Percentiles rank a stretch among this genome's conserved stretches.
Evolutionary conservation across 2,329 filamentous ascomycete species (phyloP).

Genomic region (Cordyceps tenuipes): DNA sequence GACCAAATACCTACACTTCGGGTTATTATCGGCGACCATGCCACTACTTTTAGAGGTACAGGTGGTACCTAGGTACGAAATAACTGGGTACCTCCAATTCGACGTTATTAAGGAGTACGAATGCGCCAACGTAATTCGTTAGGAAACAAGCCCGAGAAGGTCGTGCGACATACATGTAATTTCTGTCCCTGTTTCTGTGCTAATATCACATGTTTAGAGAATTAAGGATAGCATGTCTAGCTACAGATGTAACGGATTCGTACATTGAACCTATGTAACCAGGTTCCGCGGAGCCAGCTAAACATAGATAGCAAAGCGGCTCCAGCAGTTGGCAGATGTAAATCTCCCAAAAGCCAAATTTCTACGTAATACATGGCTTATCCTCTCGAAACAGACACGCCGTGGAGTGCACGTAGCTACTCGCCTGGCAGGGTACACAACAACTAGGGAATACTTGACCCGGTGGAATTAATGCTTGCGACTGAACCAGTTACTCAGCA

Average conservation of each 20-base stretch:
- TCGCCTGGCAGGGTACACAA: not conserved
- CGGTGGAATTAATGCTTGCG: not conserved
- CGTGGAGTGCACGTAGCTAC: not conserved
- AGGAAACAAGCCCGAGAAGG: no score
- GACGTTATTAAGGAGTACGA: no score
- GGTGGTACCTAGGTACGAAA: not conserved
- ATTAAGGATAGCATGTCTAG: not conserved
- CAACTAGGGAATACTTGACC: conserved; percentile 7
- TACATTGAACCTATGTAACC: conserved; percentile 10
- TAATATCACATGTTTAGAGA: not conserved
- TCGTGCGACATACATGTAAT: no score
- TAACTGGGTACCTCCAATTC: not conserved
- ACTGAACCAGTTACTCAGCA: conserved; percentile 53
- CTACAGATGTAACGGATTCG: not conserved
- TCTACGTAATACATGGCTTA: conserved; percentile 12
- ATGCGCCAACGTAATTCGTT: no score
- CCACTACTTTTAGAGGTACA: not conserved
- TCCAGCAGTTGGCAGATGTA: not conserved
- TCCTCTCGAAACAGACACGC: not conserved
- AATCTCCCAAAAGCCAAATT: not conserved
- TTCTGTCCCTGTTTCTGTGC: no score
- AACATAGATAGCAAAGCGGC: conserved; percentile 3
- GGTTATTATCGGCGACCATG: conserved; percentile 13
- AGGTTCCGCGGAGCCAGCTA: conserved; percentile 5
- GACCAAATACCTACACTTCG: conserved; percentile 1